Evolutionary conservation across 2,329 filamentous ascomycete species (phyloP).

Genomic region (Mycosphaerella sp.): DNA sequence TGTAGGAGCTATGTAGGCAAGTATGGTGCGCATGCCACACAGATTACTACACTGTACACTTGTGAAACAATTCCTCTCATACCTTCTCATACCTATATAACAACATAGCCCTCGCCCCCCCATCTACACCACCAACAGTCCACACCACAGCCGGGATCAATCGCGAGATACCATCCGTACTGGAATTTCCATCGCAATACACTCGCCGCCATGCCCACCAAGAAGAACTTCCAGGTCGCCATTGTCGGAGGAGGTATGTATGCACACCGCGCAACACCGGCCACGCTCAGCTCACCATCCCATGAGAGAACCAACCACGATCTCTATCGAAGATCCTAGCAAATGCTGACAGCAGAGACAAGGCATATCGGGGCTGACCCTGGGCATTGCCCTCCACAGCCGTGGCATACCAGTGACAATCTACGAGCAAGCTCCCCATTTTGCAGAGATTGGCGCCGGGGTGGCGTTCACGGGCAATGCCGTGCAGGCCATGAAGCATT

Average conservation of each 20-base stretch:
- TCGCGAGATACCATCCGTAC: background rate
- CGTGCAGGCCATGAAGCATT: constrained; percentile 47
- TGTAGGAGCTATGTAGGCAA: too few species aligned
- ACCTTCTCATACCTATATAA: too few species aligned
- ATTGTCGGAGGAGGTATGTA: constrained; percentile 23
- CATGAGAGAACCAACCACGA: background rate
- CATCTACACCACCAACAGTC: too few species aligned
- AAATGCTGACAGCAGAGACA: background rate
- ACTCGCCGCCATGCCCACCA: constrained; percentile 11
- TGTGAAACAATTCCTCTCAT: background rate
- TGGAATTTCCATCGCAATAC: background rate
- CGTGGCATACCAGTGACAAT: constrained; percentile 43
- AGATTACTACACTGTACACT: background rate
- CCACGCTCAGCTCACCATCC: background rate
- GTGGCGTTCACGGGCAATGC: constrained; percentile 53
- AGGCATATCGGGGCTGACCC: constrained; percentile 52
- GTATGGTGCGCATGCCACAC: too few species aligned
- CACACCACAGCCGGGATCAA: too few species aligned
- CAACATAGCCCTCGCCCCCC: too few species aligned
- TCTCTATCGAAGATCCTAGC: background rate
- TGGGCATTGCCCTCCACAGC: constrained; percentile 48
- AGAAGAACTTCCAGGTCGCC: constrained; percentile 19
- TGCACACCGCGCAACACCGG: background rate
- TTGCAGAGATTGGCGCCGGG: constrained; percentile 54
- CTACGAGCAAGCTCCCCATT: constrained; percentile 51